These are phyloP conservation scores for Wickerhamiella qilinensis DNA, from an alignment of 805 yeast genomes.

Conservation along the genomic window DNA sequence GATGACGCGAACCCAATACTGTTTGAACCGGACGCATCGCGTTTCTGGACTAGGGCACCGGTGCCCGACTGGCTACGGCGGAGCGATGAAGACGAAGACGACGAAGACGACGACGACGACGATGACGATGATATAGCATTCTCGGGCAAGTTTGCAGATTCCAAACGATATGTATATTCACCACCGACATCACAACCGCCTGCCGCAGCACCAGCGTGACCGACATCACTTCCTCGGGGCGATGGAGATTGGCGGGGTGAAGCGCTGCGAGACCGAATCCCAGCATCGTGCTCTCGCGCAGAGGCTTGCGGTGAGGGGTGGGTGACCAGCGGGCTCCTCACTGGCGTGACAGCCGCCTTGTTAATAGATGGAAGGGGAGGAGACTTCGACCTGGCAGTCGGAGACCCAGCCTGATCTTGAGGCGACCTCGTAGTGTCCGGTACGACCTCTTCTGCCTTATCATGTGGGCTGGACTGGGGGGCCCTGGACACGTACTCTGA, in stretches of 20 bases:
- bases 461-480: too few relatives aligned
- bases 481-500: constrained; percentile 75
- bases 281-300: not conserved
- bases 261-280: not conserved
- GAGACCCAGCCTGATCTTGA: not conserved
- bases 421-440: not conserved
- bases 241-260: not conserved
- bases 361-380: too few relatives aligned
- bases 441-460: not conserved
- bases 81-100: not conserved
- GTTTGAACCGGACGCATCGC: not conserved
- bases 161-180: not conserved
- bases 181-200: too few relatives aligned
- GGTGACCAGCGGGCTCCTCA: not conserved
- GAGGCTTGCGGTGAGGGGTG: not conserved
- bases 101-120: not conserved
- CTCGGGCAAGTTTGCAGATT: not conserved
- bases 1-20: not conserved
- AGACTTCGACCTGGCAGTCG: not conserved
- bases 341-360: too few relatives aligned
- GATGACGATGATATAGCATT: not conserved
- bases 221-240: too few relatives aligned
- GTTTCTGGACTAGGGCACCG: too few relatives aligned
- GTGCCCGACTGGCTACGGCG: not conserved
- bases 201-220: too few relatives aligned